Evolutionary conservation across 495 filamentous ascomycete species (phyloP).

Genomic region (Astrothelium subdiscretum): DNA sequence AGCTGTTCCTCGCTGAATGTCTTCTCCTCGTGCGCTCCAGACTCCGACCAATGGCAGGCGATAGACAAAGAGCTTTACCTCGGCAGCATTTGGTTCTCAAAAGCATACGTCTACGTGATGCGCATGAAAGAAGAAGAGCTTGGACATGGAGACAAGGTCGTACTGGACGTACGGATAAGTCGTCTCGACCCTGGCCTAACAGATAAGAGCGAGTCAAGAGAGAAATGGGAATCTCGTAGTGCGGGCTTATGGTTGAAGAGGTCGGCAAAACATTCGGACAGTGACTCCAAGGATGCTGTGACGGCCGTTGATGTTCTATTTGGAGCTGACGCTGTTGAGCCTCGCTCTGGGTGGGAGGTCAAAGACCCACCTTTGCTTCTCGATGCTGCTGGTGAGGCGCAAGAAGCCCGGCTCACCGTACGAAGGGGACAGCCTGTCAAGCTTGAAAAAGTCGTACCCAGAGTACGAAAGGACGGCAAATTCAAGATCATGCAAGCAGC

Average conservation of each 20-base stretch:
- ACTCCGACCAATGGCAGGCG: conserved; percentile 65
- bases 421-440: conserved; percentile 50
- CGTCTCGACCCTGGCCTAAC: conserved; percentile 56
- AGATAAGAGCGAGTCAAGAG: conserved; percentile 44
- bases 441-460: conserved; percentile 50
- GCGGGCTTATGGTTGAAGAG: conserved; percentile 83
- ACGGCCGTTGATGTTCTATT: conserved; percentile 87
- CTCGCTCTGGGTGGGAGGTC: conserved; percentile 69
- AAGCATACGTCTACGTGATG: conserved; percentile 74
- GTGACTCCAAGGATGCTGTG: conserved; percentile 64
- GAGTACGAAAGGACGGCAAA: conserved; percentile 74
- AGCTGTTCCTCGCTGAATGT: conserved; percentile 64
- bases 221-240: conserved; percentile 69
- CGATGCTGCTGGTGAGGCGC: conserved; percentile 46
- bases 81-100: conserved; percentile 54
- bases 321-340: conserved; percentile 86
- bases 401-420: conserved; percentile 60
- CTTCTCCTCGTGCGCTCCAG: conserved; percentile 68
- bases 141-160: conserved; percentile 57
- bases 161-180: conserved; percentile 74
- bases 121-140: conserved; percentile 86
- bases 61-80: conserved; percentile 91
- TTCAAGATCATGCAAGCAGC: conserved; percentile 96
- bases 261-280: conserved; percentile 60
- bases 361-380: conserved; percentile 58